Evolutionary conservation across 2,329 filamentous ascomycete species (phyloP).

Genomic region (Pseudogymnoascus sp.): DNA sequence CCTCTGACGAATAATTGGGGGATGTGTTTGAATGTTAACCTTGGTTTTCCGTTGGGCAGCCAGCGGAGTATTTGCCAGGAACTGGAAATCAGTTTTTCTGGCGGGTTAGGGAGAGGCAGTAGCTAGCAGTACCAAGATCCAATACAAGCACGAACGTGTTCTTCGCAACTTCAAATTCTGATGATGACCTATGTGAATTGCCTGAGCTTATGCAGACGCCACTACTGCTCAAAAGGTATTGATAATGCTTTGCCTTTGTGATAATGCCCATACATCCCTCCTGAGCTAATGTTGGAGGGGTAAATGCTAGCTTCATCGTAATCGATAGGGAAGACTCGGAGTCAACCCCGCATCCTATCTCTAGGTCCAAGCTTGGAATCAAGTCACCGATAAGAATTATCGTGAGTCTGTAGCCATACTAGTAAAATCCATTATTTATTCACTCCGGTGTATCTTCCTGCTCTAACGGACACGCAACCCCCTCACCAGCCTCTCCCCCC

Average conservation of each 20-base stretch:
- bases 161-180: slow-evolving; percentile 18
- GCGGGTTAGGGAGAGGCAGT: slow-evolving; percentile 19
- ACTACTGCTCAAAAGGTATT: background rate
- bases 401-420: background rate
- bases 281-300: background rate
- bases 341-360: slow-evolving; percentile 3
- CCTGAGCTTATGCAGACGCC: background rate
- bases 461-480: background rate
- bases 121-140: slow-evolving; percentile 23
- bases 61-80: background rate
- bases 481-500: background rate
- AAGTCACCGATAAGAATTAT: background rate
- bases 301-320: background rate
- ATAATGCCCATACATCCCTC: background rate
- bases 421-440: background rate
- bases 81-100: slow-evolving; percentile 8
- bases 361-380: background rate
- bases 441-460: background rate
- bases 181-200: background rate
- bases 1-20: slow-evolving; percentile 6
- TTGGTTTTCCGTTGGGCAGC: background rate
- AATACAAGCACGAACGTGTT: slow-evolving; percentile 20
- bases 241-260: background rate
- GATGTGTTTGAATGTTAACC: background rate
- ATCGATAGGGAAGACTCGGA: background rate